Base-by-base conservation (phyloP, 164 flowering plant species). In the Protea cynaroides region DNA sequence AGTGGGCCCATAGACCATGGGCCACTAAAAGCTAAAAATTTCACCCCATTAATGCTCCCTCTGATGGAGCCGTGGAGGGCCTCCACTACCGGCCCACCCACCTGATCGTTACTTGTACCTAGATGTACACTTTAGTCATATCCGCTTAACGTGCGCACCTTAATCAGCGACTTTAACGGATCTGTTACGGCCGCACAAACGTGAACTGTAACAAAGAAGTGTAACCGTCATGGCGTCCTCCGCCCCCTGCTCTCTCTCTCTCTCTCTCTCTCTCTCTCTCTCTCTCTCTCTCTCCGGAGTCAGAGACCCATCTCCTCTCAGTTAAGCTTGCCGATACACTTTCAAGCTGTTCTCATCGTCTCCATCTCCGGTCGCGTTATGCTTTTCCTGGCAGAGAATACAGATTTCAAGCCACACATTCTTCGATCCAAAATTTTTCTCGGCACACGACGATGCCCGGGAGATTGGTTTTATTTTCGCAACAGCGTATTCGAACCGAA, bases 291-390 rank as follows among this genome's bases (percentile, higher is more conserved):
- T n/a, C n/a, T n/a, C n/a, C n/a, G n/a, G n/a, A n/a, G n/a, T n/a
- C n/a, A n/a, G n/a, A n/a, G n/a, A n/a, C n/a, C n/a, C n/a, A n/a
- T n/a, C n/a, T n/a, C n/a, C 34, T 29, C 34, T 29, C 34, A 2
- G 34, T 29, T 0, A 3, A n/a, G 59, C 37, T 63, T 51, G 19
- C 4, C 34, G 63, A 47, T 59, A 18, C 2, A 24, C 22, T 69
- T 65, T 55, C 24, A 38, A 73, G 43, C 44, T 61, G 72, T 65
- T 65, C 19, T 62, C 65, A 59, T 68, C 72, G 72, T 38, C 56
- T 59, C 72, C 66, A 58, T 49, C 71, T 73, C 69, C 81, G 79
- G 73, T 75, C 76, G 72, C 73, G 71, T 68, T 56, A 15, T 43
- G 60, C n/a, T 57, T 54, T 25, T 14, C 47, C 51, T 49, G 2